Conservation (phyloP, 352 stramenopile species). For the Saprolegnia parasitica region DNA sequence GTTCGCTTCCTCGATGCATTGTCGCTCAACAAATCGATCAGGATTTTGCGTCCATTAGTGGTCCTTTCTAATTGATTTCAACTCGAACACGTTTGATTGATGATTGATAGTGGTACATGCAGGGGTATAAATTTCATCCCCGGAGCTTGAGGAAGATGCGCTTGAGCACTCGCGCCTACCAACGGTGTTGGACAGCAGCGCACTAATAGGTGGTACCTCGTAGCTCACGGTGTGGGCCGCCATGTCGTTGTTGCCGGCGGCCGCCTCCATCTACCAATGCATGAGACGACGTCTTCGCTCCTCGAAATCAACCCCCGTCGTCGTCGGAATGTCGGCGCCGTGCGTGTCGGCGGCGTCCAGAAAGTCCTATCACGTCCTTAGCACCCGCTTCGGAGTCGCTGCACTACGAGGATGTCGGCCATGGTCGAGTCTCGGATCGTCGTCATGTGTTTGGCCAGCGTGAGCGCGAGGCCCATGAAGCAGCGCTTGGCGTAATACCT, state of each 20-base stretch:
- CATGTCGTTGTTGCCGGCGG: slow-evolving; percentile 33
- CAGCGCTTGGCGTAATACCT: slow-evolving; percentile 92
- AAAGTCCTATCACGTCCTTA: slow-evolving; percentile 47
- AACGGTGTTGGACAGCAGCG: not conserved
- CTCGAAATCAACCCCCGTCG: slow-evolving; percentile 40
- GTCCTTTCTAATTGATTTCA: no score
- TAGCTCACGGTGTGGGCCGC: slow-evolving; percentile 88
- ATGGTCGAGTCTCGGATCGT: slow-evolving; percentile 92
- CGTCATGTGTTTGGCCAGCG: slow-evolving; percentile 94
- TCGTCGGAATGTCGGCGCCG: slow-evolving; percentile 88
- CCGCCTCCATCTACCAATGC: slow-evolving; percentile 16
- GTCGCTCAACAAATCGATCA: no score
- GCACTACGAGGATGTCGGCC: slow-evolving; percentile 81
- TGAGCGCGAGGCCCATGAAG: slow-evolving; percentile 91
- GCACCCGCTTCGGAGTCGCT: not conserved
- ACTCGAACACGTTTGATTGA: no score
- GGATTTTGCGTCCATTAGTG: no score
- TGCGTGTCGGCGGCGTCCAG: slow-evolving; percentile 88
- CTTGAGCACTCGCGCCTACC: slow-evolving; percentile 87
- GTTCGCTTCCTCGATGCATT: no score
- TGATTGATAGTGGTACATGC: no score
- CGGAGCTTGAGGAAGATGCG: slow-evolving; percentile 91
- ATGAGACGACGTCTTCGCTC: slow-evolving; percentile 30
- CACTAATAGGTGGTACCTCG: slow-evolving; percentile 46
- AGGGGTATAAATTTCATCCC: no score